These are phyloP conservation scores for Tetrahymena thermophila DNA, from an alignment of 73 alveolate genomes.

Conservation along the genomic window DNA sequence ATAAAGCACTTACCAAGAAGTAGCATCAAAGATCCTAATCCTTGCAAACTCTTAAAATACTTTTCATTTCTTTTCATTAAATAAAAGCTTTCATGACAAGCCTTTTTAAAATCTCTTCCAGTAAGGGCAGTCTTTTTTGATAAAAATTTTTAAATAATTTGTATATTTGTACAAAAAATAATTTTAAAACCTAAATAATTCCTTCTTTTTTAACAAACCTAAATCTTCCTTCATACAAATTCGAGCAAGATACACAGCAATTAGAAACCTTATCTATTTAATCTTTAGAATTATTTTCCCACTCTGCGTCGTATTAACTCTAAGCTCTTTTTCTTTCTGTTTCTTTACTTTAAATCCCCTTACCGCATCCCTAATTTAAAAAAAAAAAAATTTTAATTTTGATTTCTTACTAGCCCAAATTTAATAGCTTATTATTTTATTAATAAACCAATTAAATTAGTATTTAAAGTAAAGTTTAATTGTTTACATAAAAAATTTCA, in stretches of 20 bases:
- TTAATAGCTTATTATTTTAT: too few relatives aligned
- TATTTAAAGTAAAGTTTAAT: too few relatives aligned
- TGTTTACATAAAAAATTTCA: neutral
- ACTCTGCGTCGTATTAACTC: neutral
- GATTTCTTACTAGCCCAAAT: neutral
- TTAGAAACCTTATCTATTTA: neutral
- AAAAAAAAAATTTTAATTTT: neutral
- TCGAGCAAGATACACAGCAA: neutral
- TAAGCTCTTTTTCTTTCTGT: neutral
- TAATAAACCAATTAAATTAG: too few relatives aligned
- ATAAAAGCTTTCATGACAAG: neutral
- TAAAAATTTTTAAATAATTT: too few relatives aligned
- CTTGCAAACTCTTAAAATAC: neutral
- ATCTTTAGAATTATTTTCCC: neutral
- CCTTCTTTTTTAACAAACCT: neutral
- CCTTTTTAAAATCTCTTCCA: neutral
- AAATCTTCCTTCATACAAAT: neutral
- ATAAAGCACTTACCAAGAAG: neutral
- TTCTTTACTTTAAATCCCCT: neutral
- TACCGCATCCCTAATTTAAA: neutral
- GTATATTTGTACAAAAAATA: too few relatives aligned
- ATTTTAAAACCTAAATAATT: neutral
- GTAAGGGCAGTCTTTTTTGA: neutral
- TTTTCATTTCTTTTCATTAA: neutral
- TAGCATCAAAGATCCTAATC: neutral